A percentile compares a stretch with the other conserved stretches of the same genome.
Evolutionary conservation across 768 basidiomycete species (phyloP).

Genomic region (Saitozyma sp.): DNA sequence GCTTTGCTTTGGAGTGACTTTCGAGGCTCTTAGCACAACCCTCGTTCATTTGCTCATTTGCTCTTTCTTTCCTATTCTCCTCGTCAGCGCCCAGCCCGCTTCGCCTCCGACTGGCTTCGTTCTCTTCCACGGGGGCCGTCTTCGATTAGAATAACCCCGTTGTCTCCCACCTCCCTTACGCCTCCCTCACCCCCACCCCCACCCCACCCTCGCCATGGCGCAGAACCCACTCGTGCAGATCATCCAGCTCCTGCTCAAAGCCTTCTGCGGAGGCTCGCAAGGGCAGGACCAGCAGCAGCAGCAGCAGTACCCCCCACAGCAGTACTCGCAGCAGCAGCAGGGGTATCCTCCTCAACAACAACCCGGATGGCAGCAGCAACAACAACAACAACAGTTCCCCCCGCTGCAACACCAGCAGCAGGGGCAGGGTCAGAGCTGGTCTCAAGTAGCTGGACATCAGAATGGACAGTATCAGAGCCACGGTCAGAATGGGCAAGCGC

Average conservation of each 20-base stretch:
- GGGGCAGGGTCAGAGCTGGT: constrained; percentile 19
- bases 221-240: constrained; percentile 6
- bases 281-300: constrained; percentile 18
- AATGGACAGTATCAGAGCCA: constrained; percentile 15
- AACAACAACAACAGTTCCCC: constrained; percentile 27
- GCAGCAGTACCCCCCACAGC: constrained; percentile 16
- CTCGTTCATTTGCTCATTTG: too few species aligned
- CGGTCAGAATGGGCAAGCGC: constrained; percentile 18
- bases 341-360: constrained; percentile 32
- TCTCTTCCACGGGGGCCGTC: too few species aligned
- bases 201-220: constrained; percentile 2
- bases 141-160: too few species aligned
- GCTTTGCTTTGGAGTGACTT: too few species aligned
- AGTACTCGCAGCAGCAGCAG: constrained; percentile 23
- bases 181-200: not conserved
- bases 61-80: too few species aligned
- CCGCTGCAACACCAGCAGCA: constrained; percentile 21
- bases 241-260: constrained; percentile 8
- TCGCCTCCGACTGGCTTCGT: too few species aligned
- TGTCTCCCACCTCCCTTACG: too few species aligned
- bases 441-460: constrained; percentile 25
- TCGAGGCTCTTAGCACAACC: too few species aligned
- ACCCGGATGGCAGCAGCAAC: constrained; percentile 17
- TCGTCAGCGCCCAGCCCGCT: too few species aligned
- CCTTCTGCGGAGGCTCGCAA: constrained; percentile 12